A percentile compares a stretch with the other conserved stretches of the same genome.
These are phyloP conservation scores for Corchorus olitorius DNA, from an alignment of 345 rosid species.

Conservation along the genomic window DNA sequence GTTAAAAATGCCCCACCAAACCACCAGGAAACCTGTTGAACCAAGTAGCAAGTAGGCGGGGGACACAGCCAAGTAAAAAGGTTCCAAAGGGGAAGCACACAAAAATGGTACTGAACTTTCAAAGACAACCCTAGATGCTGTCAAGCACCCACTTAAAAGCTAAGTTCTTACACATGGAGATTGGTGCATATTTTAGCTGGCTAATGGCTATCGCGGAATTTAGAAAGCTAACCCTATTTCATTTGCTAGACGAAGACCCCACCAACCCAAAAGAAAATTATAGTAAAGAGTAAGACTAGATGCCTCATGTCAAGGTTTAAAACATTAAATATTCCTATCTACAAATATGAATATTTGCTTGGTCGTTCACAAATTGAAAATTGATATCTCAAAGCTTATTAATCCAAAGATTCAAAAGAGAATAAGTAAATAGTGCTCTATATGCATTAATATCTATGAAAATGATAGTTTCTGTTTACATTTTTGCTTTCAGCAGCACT, in stretches of 20 bases:
- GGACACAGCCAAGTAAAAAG: slow-evolving; percentile 6
- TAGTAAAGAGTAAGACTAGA: background rate
- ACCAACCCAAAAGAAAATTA: background rate
- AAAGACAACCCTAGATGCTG: slow-evolving; percentile 26
- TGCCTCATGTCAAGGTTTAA: slow-evolving; percentile 13
- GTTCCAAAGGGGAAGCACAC: background rate
- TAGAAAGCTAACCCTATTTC: background rate
- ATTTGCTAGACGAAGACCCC: background rate
- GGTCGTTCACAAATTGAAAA: background rate
- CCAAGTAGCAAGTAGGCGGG: background rate
- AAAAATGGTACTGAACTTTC: slow-evolving; percentile 13
- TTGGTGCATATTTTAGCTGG: background rate
- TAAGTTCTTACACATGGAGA: background rate
- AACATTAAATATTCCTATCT: background rate
- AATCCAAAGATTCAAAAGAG: background rate
- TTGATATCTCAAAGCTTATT: background rate
- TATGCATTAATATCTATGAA: slow-evolving; percentile 20
- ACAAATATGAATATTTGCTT: background rate
- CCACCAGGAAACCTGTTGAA: slow-evolving; percentile 12
- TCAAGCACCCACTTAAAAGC: slow-evolving; percentile 23
- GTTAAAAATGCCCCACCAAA: slow-evolving; percentile 13
- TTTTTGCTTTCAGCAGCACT: slow-evolving; percentile 20
- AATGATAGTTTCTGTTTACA: slow-evolving; percentile 19
- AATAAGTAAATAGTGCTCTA: slow-evolving; percentile 12
- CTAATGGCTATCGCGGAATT: background rate